Base-by-base conservation (phyloP, 352 stramenopile species). In the Phytophthora niederhauseri region DNA sequence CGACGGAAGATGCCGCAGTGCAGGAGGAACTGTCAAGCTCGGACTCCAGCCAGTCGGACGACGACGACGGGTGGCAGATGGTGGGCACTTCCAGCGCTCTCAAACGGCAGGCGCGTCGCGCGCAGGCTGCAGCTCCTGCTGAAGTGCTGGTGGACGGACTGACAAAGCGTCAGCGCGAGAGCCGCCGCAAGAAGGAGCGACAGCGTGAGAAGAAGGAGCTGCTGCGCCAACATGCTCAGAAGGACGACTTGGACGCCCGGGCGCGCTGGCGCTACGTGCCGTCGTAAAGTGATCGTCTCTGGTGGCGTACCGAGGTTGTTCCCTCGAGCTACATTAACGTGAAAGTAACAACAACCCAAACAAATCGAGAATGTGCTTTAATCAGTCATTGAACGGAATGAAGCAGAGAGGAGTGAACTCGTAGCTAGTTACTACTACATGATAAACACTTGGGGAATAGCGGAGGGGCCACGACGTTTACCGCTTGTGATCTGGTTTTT, bases 151-250 rank as follows among this genome's bases (percentile, higher is more conserved):
- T 80, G 8, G 85, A 84, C 24, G 85, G 83, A 4, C 70, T 93
- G 17, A 95, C 85, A 12, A 95, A 95, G 72, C 80, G 84, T 34
- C 87, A 95, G 73, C 85, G 87, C 2, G 85, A 95, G 67, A 91
- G 73, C 57, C 85, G 84, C 30, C 87, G 87, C 53, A 91, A 92
- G 68, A 91, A 90, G 50, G 85, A 95, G 61, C 83, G 85, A 19
- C 79, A 92, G 61, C 83, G 82, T 14, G 84, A 94, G 73, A 77
- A 91, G 34, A 93, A 92, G 67, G 87, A 94, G 30, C 30, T 89
- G 53, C 70, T 86, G 55, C 84, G 87, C 26, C 81, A 75, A 26
- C 78, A 92, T 64, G 86, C 86, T 1, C 87, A 94, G 56, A 79
- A 88, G 28, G 70, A 87, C 48, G 87, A 89, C 5, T 61, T 94